Evolutionary conservation across 441 rosid species (phyloP).

Genomic region (Populus tomentosa): DNA sequence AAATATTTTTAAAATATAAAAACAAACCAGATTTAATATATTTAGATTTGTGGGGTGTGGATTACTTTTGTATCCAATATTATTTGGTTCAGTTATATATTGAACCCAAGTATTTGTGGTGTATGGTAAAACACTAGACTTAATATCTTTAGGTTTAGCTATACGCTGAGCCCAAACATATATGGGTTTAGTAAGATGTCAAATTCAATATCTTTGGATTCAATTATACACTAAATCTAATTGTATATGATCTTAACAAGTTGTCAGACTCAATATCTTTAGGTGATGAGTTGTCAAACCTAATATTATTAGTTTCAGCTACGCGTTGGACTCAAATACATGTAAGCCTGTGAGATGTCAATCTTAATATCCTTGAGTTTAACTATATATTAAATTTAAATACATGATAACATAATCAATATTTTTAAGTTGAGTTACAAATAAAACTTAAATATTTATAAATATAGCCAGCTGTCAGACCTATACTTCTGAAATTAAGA

Average conservation of each 20-base stretch:
- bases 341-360: accelerated
- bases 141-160: accelerated
- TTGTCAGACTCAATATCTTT: too few species aligned
- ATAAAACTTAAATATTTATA: too few species aligned
- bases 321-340: accelerated
- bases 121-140: accelerated
- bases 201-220: accelerated
- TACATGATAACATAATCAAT: accelerated
- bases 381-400: accelerated
- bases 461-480: too few species aligned
- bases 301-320: accelerated
- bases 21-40: accelerated
- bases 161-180: accelerated
- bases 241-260: too few species aligned
- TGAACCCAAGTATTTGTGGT: accelerated
- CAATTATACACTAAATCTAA: accelerated
- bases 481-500: too few species aligned
- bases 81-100: too few species aligned
- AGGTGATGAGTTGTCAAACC: accelerated
- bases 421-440: too few species aligned
- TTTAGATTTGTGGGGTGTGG: too few species aligned
- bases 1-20: too few species aligned
- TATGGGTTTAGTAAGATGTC: accelerated
- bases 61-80: too few species aligned
- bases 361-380: accelerated